A percentile compares a stretch with the other conserved stretches of the same genome.
phyloP scores from a whole-genome alignment of 495 filamentous ascomycete species.

The Penicillium samsonianum region DNA sequence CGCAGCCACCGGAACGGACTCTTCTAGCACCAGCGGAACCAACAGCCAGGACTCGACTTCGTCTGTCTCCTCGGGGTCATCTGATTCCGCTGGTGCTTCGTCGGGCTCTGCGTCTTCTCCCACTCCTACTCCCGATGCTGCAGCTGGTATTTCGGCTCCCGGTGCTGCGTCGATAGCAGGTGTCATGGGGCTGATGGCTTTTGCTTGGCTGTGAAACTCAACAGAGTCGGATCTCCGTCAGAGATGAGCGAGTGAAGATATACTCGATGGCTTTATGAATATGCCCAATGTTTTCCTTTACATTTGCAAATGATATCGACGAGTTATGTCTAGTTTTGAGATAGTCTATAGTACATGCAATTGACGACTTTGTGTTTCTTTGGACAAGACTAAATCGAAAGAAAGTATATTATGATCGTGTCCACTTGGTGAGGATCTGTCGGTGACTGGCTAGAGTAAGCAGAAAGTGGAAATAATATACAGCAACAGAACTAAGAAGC shows the following conservation, averaged over 20 bases:
- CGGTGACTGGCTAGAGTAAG: not conserved
- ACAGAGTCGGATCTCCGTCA: not conserved
- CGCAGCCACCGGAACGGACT: slow-evolving; percentile 9
- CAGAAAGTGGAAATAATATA: not conserved
- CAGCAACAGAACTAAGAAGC: not conserved
- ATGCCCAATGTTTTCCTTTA: slow-evolving; percentile 14
- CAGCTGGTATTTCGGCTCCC: slow-evolving; percentile 16
- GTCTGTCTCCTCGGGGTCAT: not conserved
- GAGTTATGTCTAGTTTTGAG: not conserved
- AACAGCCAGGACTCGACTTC: slow-evolving; percentile 8
- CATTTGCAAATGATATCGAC: not conserved
- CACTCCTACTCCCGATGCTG: slow-evolving; percentile 25
- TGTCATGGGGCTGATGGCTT: slow-evolving; percentile 27
- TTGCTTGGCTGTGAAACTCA: slow-evolving; percentile 30
- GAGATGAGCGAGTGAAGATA: slow-evolving; percentile 6
- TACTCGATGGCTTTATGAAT: slow-evolving; percentile 5
- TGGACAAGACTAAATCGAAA: not conserved
- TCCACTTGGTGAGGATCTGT: not conserved
- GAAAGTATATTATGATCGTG: not conserved
- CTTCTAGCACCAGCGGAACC: slow-evolving; percentile 5
- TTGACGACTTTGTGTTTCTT: not conserved
- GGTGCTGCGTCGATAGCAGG: slow-evolving; percentile 23
- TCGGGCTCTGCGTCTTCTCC: slow-evolving; percentile 14
- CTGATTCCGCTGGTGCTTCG: not conserved
- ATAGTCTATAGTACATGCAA: slow-evolving; percentile 1